Evolutionary conservation across 1,284 basidiomycete species (phyloP), one percentile per base, ranked within the genome.

Genomic region (Gymnopus androsaceus): DNA sequence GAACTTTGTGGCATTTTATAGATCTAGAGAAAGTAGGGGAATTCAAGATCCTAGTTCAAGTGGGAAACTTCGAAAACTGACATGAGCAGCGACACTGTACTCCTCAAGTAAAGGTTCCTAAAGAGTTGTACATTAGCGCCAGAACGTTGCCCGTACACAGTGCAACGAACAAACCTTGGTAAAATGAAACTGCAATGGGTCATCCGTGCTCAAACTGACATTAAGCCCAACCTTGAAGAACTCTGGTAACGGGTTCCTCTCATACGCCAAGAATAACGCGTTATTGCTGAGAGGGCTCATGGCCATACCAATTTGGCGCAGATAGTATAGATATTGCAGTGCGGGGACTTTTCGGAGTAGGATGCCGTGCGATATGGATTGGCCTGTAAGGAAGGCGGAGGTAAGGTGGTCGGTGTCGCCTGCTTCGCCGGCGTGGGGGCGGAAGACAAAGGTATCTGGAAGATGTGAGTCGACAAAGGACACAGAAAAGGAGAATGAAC

Each of bases 221-320:
- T 99, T 98, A 67, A 99, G 78, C 21, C 97, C 97, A 1, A 90
- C 88, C 68, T 94, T 91, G 83, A 99, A 98, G 73, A 97, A 99
- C 66, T 95, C 92, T 6, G 95, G 95, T 58, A 99, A 84, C 0
- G 97, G 97, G 68, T 99, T 99, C 48, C 97, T 81, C 73, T 99
- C 97, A 68, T 98, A 99, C 4, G 92, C 91, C 66, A 99, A 77
- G 79, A 99, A 99, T 38, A 99, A 77, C 1, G 97, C 95, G 65
- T 99, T 99, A 73, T 99, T 99, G 70, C 92, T 95, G 41, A 99
- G 75, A 0, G 97, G 97, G 66, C 92, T 95, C 97, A 99, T 99
- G 5, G 97, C 96, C 17, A 99, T 83, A 6, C 95, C 95, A 58
- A 98, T 97, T 74, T 97, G 95, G 73, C 93, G 95, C 61, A 98